Evolutionary conservation across 495 filamentous ascomycete genomes (phyloP).

Genomic region (Neurospora tetraspora): DNA sequence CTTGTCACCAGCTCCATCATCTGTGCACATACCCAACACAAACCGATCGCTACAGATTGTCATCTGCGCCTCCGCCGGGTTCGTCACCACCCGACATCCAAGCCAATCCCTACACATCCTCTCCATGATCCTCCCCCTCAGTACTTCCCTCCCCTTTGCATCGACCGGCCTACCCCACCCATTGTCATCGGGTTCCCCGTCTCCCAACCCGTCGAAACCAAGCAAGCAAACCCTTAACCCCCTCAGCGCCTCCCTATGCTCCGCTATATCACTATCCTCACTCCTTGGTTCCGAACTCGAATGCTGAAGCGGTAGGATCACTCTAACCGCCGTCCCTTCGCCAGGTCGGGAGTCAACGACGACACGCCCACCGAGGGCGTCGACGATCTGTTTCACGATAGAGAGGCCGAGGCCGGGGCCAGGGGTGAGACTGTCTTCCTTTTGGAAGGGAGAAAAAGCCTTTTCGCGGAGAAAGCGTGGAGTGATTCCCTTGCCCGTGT

Average conservation of each 20-base stretch:
- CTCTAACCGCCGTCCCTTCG: conserved; percentile 49
- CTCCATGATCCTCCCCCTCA: conserved; percentile 7
- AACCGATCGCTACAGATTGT: background rate
- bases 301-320: conserved; percentile 34
- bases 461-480: conserved; percentile 56
- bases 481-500: conserved; percentile 61
- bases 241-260: conserved; percentile 26
- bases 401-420: conserved; percentile 64
- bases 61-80: background rate
- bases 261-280: conserved; percentile 7
- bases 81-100: background rate
- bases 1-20: background rate
- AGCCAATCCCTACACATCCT: conserved; percentile 17
- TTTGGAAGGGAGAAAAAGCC: conserved; percentile 60
- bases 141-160: background rate
- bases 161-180: background rate
- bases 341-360: conserved; percentile 46
- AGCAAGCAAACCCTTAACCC: conserved; percentile 18
- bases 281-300: conserved; percentile 1
- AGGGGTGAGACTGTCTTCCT: conserved; percentile 54
- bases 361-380: conserved; percentile 48
- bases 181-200: background rate
- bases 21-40: background rate
- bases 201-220: conserved; percentile 15
- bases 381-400: conserved; percentile 57